A percentile compares a stretch with the other conserved stretches of the same genome.
Evolutionary conservation across 371 early-diverging fungal genomes (phyloP).

Genomic region (Capniomyces stellatus): DNA sequence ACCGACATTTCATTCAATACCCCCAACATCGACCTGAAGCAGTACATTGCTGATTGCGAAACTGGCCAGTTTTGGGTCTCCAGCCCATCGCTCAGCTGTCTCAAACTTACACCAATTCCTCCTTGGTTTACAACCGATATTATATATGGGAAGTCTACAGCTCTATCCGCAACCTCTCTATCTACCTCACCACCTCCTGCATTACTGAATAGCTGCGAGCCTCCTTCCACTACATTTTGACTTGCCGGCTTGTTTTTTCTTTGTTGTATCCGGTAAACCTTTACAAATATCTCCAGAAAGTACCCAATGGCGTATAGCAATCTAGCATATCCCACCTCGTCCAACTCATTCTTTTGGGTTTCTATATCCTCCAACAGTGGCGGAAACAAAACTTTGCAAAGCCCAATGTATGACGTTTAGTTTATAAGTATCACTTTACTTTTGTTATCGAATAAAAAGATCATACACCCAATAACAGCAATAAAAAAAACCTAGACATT

Average conservation of each 20-base stretch:
- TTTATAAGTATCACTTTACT: too few species aligned
- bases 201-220: not conserved
- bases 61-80: not conserved
- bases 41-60: slow-evolving; percentile 2
- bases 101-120: slow-evolving; percentile 3
- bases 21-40: slow-evolving; percentile 3
- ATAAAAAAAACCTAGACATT: too few species aligned
- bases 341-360: not conserved
- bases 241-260: not conserved
- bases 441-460: too few species aligned
- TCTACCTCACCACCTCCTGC: not conserved
- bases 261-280: not conserved
- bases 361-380: slow-evolving; percentile 3
- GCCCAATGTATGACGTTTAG: not conserved
- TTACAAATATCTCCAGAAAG: not conserved
- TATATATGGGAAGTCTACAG: slow-evolving; percentile 2
- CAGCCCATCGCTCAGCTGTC: slow-evolving; percentile 1
- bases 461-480: too few species aligned
- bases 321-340: not conserved
- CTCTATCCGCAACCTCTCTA: not conserved
- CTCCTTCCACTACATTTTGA: not conserved
- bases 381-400: not conserved
- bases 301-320: slow-evolving; percentile 1
- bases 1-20: not conserved
- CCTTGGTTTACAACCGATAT: not conserved